A percentile compares a stretch with the other conserved stretches of the same genome.
phyloP scores from a whole-genome alignment of 768 basidiomycete species.

The Naganishia vaughanmartiniae region DNA sequence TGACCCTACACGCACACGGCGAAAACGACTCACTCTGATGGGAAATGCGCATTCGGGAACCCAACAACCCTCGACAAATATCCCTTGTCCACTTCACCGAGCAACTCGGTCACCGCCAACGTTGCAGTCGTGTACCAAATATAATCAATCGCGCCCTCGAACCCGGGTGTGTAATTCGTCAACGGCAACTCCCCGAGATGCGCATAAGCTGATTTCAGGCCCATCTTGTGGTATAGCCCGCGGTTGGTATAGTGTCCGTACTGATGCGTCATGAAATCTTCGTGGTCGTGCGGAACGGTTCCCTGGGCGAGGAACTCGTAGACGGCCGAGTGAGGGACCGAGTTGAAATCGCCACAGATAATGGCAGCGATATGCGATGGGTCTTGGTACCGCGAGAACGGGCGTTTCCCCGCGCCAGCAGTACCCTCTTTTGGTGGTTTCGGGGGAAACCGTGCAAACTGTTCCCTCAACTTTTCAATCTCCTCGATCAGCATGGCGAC shows the following conservation, averaged over 20 bases:
- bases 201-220: conserved; percentile 81
- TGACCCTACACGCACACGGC: not conserved
- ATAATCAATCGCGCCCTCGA: conserved; percentile 84
- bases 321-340: conserved; percentile 76
- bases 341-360: conserved; percentile 95
- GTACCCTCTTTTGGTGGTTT: conserved; percentile 48
- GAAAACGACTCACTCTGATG: conserved; percentile 75
- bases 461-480: conserved; percentile 79
- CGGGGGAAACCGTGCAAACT: conserved; percentile 79
- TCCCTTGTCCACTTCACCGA: conserved; percentile 77
- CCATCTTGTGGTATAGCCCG: conserved; percentile 74
- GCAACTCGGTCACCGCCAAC: conserved; percentile 72
- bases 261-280: conserved; percentile 84
- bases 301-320: conserved; percentile 86
- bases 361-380: conserved; percentile 85
- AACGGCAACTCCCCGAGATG: conserved; percentile 63
- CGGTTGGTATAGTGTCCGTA: conserved; percentile 85
- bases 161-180: conserved; percentile 88
- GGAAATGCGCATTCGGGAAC: conserved; percentile 95
- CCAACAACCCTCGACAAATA: conserved; percentile 91
- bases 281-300: conserved; percentile 63
- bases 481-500: conserved; percentile 88
- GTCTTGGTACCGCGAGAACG: conserved; percentile 67
- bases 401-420: conserved; percentile 31
- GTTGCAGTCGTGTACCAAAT: conserved; percentile 82